These are phyloP conservation scores for Calendula officinalis DNA, from an alignment of 129 eudicot species.

Conservation along the genomic window DNA sequence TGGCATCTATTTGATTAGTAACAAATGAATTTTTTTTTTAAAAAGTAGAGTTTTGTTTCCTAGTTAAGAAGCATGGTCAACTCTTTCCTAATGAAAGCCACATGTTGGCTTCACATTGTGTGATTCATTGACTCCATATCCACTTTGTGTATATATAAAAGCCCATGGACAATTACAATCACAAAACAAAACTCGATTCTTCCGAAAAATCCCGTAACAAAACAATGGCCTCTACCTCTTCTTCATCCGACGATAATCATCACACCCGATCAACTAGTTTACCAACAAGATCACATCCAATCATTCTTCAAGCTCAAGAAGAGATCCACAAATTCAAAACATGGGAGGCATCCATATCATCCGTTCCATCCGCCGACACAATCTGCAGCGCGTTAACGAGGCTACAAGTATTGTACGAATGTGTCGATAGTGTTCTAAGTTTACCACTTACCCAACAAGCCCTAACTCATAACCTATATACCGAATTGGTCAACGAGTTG, in stretches of 20 bases:
- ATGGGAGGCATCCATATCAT: conserved; percentile 39
- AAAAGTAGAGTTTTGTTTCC: conserved; percentile 30
- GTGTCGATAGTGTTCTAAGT: conserved; percentile 47
- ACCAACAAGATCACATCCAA: conserved; percentile 47
- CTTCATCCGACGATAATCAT: conserved; percentile 17
- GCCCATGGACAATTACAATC: conserved; percentile 11
- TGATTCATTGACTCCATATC: conserved; percentile 9
- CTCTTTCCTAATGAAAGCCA: conserved; percentile 29
- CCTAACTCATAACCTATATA: conserved; percentile 32
- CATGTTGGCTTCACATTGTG: conserved; percentile 38
- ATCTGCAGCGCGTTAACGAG: conserved; percentile 40
- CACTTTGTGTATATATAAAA: conserved; percentile 30
- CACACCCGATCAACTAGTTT: conserved; percentile 52
- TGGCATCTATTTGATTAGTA: conserved; percentile 24
- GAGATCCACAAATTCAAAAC: conserved; percentile 39
- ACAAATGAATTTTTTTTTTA: conserved; percentile 27
- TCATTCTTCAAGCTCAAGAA: conserved; percentile 39
- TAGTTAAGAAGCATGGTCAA: conserved; percentile 38
- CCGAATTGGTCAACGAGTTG: conserved; percentile 36
- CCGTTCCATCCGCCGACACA: conserved; percentile 39
- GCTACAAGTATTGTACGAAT: conserved; percentile 44
- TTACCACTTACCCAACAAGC: conserved; percentile 45
- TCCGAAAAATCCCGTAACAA: not conserved
- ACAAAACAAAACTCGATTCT: conserved; percentile 16
- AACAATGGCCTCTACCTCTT: conserved; percentile 33